These are phyloP conservation scores for Trichosanthes cucumerina DNA, from an alignment of 306 rosid species.

Conservation along the genomic window DNA sequence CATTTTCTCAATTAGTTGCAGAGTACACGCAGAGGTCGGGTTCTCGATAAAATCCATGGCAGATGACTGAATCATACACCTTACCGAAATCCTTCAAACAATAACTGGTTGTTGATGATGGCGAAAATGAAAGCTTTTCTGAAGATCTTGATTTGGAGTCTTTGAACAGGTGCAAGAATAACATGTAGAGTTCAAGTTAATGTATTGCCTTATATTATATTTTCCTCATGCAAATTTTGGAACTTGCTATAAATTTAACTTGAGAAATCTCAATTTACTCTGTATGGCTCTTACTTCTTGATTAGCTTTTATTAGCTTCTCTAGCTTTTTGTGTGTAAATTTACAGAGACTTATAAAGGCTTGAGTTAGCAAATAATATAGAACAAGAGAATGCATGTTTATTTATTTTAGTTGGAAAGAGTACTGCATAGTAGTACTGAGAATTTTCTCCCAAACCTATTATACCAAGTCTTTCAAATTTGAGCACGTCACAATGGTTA, in stretches of 20 bases:
- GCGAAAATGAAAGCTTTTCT: background rate
- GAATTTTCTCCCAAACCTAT: too few relatives aligned
- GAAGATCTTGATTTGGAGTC: background rate
- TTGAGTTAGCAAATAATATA: too few relatives aligned
- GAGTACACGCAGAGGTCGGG: constrained; percentile 61
- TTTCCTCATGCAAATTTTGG: background rate
- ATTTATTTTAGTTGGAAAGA: too few relatives aligned
- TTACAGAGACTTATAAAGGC: background rate
- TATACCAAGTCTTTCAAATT: too few relatives aligned
- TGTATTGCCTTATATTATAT: background rate
- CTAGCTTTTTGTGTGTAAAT: background rate
- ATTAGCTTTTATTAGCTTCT: background rate
- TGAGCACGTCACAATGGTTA: too few relatives aligned
- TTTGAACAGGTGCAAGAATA: background rate
- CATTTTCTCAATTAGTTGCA: constrained; percentile 70
- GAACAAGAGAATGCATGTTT: too few relatives aligned
- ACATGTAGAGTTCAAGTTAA: background rate
- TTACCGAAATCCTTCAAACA: background rate
- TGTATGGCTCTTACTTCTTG: background rate
- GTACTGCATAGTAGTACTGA: too few relatives aligned
- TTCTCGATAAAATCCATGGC: constrained; percentile 14
- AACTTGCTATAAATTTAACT: background rate
- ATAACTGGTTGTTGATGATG: background rate
- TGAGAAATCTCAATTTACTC: background rate
- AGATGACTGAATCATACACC: background rate